Conservation (phyloP, 179 eudicot genomes). For the Spergularia azorica region DNA sequence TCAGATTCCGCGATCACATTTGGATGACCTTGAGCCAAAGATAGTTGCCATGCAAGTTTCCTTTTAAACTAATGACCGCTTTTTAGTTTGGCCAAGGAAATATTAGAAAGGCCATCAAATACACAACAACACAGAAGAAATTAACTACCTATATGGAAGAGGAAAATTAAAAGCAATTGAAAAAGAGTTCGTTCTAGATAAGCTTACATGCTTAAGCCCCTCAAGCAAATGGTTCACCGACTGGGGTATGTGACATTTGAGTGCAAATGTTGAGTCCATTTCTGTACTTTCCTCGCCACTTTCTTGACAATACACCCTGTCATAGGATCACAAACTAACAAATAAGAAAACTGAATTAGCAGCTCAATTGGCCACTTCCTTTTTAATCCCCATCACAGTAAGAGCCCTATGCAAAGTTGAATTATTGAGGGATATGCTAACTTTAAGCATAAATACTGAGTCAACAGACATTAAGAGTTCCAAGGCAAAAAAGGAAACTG, state of each 20-base stretch:
- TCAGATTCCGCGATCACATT: background rate
- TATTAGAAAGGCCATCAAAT: background rate
- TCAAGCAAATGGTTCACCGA: conserved; percentile 97
- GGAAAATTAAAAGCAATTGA: background rate
- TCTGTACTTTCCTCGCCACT: conserved; percentile 97
- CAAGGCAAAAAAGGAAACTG: no score
- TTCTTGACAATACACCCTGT: conserved; percentile 91
- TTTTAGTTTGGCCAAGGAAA: background rate
- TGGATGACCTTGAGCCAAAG: background rate
- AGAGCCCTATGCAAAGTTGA: no score
- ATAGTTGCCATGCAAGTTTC: background rate
- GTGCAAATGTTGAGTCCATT: conserved; percentile 74
- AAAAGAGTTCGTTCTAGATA: background rate
- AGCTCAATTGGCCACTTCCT: conserved; percentile 15
- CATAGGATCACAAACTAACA: conserved; percentile 15
- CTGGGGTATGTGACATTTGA: conserved; percentile 95
- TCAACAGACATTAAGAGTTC: no score
- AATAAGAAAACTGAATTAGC: background rate
- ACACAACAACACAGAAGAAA: background rate
- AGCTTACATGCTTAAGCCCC: conserved; percentile 90
- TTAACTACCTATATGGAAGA: background rate
- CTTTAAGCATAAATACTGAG: no score
- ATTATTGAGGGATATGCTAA: no score
- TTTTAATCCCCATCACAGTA: no score
- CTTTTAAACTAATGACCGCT: background rate